Conservation (phyloP, 495 filamentous ascomycete species). For the Penicillium robsamsonii region DNA sequence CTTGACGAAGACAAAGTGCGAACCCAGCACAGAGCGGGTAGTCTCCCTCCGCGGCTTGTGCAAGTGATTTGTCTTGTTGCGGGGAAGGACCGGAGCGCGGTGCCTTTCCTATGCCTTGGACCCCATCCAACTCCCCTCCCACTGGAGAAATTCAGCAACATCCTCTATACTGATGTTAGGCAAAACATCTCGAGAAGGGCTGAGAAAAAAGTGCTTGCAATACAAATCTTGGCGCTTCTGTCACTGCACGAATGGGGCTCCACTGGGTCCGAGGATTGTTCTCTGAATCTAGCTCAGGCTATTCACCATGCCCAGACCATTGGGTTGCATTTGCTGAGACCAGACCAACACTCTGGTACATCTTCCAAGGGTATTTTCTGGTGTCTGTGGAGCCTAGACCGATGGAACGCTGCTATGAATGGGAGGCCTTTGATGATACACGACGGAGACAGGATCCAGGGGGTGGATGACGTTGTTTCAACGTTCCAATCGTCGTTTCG, state of each 20-base stretch:
- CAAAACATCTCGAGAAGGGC: slow-evolving; percentile 21
- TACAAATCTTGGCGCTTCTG: slow-evolving; percentile 36
- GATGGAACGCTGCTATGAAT: slow-evolving; percentile 55
- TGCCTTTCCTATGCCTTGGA: slow-evolving; percentile 23
- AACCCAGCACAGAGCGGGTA: slow-evolving; percentile 17
- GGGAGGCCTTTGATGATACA: slow-evolving; percentile 61
- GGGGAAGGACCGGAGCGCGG: slow-evolving; percentile 31
- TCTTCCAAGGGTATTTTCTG: slow-evolving; percentile 52
- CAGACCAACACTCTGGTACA: slow-evolving; percentile 23
- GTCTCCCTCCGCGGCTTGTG: slow-evolving; percentile 22
- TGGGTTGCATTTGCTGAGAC: slow-evolving; percentile 50
- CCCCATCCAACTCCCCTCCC: slow-evolving; percentile 11
- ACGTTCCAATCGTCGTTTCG: slow-evolving; percentile 33
- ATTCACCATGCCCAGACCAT: slow-evolving; percentile 59
- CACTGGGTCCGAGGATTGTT: slow-evolving; percentile 33
- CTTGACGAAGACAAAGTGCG: slow-evolving; percentile 26
- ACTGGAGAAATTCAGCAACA: slow-evolving; percentile 25
- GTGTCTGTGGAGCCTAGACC: slow-evolving; percentile 62
- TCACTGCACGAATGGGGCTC: slow-evolving; percentile 36
- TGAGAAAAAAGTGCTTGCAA: slow-evolving; percentile 26
- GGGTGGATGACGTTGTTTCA: slow-evolving; percentile 19
- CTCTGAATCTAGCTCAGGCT: slow-evolving; percentile 33
- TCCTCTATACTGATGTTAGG: slow-evolving; percentile 23
- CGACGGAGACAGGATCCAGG: slow-evolving; percentile 53
- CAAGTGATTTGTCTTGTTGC: slow-evolving; percentile 37